A percentile compares a stretch with the other conserved stretches of the same genome.
Conservation (phyloP, 2,329 filamentous ascomycete genomes). For the Ophiostoma ulmi region DNA sequence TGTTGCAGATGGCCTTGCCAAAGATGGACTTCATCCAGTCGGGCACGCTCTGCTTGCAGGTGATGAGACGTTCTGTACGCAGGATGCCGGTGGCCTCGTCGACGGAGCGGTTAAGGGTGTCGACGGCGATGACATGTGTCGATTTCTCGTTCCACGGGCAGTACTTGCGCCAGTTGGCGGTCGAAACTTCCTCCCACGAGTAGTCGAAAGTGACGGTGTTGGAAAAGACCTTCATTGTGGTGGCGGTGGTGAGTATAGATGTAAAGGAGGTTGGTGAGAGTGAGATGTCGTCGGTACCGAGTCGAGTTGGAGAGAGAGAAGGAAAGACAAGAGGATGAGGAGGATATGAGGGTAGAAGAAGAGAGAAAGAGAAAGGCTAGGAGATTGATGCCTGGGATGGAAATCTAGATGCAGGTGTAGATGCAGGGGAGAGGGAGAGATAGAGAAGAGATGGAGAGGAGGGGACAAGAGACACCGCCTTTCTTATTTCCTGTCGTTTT, state of each 20-base stretch:
- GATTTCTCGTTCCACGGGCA: slow-evolving; percentile 98
- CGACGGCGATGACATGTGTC: slow-evolving; percentile 92
- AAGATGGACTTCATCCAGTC: slow-evolving; percentile 78
- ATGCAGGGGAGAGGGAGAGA: neutral
- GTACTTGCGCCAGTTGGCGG: slow-evolving; percentile 98
- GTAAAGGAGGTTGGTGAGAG: neutral
- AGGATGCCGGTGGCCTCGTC: slow-evolving; percentile 55
- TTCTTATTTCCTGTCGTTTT: neutral
- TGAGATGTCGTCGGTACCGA: neutral
- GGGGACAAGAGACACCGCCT: slow-evolving; percentile 9
- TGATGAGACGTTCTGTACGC: slow-evolving; percentile 58
- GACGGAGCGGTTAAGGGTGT: slow-evolving; percentile 71
- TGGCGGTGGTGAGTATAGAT: neutral
- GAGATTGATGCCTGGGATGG: neutral
- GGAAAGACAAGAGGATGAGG: neutral
- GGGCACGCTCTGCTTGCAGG: slow-evolving; percentile 59
- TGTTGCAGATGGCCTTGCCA: slow-evolving; percentile 54
- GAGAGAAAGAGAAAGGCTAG: neutral
- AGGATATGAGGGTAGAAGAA: neutral
- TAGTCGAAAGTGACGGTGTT: slow-evolving; percentile 89
- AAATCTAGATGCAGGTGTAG: neutral
- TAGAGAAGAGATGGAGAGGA: neutral
- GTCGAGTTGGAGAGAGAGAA: neutral
- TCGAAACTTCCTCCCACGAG: slow-evolving; percentile 97
- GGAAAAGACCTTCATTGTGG: slow-evolving; percentile 87